These are phyloP conservation scores for Fraxinus nigra DNA, from an alignment of 305 asterid genomes.

Conservation along the genomic window DNA sequence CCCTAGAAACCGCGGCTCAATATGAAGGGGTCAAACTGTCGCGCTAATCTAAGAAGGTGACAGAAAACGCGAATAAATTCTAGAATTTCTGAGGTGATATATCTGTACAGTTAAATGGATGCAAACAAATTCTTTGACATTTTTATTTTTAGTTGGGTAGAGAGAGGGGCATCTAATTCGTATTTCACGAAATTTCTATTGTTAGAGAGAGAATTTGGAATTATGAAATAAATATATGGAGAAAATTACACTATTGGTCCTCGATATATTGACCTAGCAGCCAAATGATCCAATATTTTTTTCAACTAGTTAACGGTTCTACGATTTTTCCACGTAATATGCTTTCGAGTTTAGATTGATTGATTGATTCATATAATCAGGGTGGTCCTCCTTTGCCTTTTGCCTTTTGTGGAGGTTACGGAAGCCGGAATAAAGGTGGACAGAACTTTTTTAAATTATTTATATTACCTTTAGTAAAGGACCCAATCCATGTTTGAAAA, in stretches of 20 bases:
- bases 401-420: not conserved
- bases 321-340: not conserved
- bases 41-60: not conserved
- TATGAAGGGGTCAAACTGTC: constrained; percentile 1
- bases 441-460: not conserved
- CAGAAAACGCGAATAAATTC: not conserved
- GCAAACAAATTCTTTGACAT: not conserved
- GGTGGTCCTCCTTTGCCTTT: not conserved
- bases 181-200: not conserved
- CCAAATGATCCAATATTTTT: not conserved
- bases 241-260: not conserved
- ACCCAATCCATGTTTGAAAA: too few relatives aligned
- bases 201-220: not conserved
- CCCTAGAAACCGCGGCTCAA: constrained; percentile 5
- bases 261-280: not conserved
- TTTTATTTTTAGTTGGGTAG: too few relatives aligned
- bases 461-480: not conserved
- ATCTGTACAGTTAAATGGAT: not conserved
- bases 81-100: not conserved
- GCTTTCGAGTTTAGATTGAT: not conserved
- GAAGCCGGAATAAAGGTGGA: not conserved
- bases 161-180: too few relatives aligned
- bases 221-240: not conserved
- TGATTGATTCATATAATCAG: not conserved
- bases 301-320: not conserved